Evolutionary conservation across 1,284 basidiomycete species (phyloP).

Genomic region (Ceratobasidium sp.): DNA sequence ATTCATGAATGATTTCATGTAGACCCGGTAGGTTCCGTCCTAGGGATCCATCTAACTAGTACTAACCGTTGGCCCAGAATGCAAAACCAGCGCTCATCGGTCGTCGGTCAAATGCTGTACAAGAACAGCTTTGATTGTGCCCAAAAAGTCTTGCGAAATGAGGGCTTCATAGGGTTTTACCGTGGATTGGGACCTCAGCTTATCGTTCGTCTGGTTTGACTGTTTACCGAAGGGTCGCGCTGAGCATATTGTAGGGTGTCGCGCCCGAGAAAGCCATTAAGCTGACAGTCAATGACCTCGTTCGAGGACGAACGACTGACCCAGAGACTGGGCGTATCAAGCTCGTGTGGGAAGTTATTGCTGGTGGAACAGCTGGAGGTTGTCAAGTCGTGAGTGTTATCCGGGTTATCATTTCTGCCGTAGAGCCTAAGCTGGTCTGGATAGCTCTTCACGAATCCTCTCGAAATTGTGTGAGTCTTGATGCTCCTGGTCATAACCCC

Average conservation of each 20-base stretch:
- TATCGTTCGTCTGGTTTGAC: conserved; percentile 66
- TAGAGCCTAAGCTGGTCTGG: neutral
- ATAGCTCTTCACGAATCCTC: conserved; percentile 93
- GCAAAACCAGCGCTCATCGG: conserved; percentile 96
- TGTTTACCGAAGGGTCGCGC: too few relatives aligned
- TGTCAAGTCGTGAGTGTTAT: conserved; percentile 97
- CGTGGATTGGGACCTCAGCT: conserved; percentile 95
- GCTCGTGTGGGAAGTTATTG: conserved; percentile 84
- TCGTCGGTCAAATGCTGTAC: conserved; percentile 93
- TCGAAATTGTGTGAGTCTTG: conserved; percentile 83
- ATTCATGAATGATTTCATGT: neutral
- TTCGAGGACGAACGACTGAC: conserved; percentile 85
- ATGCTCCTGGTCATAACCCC: too few relatives aligned
- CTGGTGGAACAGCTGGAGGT: conserved; percentile 93
- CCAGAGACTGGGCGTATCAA: conserved; percentile 94
- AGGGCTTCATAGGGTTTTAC: conserved; percentile 95
- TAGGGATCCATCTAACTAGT: neutral
- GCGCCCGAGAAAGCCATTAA: conserved; percentile 99
- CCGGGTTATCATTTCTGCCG: neutral
- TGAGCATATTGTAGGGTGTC: conserved; percentile 71
- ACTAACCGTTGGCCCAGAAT: conserved; percentile 58
- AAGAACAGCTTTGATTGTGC: conserved; percentile 95
- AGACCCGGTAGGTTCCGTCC: conserved; percentile 66
- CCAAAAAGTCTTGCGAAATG: conserved; percentile 91
- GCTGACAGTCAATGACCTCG: conserved; percentile 92